These are phyloP conservation scores for Grosmannia serpens DNA, from an alignment of 2,329 filamentous ascomycete genomes.

Conservation along the genomic window DNA sequence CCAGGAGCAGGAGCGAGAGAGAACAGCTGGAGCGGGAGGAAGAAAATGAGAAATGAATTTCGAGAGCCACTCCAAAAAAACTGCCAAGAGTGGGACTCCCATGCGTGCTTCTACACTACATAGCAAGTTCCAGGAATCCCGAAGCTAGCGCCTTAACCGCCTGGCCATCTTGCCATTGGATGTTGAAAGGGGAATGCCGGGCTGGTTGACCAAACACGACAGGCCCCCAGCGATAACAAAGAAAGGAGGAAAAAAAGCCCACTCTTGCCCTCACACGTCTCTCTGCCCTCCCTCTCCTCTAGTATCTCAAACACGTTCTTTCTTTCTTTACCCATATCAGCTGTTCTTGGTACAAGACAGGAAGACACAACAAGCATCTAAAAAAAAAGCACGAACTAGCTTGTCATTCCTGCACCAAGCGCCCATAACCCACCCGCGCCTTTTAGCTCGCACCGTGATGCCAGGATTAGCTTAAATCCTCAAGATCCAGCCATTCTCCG, in stretches of 20 bases:
- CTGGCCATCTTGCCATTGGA: constrained; percentile 4
- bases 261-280: not conserved
- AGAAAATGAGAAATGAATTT: too few species aligned
- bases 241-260: not conserved
- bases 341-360: not conserved
- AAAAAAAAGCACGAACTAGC: not conserved
- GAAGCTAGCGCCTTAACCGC: constrained; percentile 5
- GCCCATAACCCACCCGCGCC: constrained; percentile 1
- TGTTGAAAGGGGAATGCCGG: not conserved
- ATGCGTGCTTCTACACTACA: constrained; percentile 11
- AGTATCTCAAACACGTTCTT: constrained; percentile 1
- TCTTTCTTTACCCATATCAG: not conserved
- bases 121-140: constrained; percentile 3
- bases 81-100: constrained; percentile 12
- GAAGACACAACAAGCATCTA: not conserved
- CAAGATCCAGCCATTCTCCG: constrained; percentile 10
- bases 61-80: not conserved
- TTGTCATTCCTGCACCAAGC: not conserved
- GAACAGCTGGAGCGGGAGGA: too few species aligned
- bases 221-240: constrained; percentile 2
- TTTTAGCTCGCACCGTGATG: constrained; percentile 7
- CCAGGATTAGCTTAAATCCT: constrained; percentile 3
- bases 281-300: not conserved
- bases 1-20: too few species aligned
- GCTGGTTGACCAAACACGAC: not conserved